phyloP scores from a whole-genome alignment of 495 filamentous ascomycete species.

The Penicillium cosmopolitanum region DNA sequence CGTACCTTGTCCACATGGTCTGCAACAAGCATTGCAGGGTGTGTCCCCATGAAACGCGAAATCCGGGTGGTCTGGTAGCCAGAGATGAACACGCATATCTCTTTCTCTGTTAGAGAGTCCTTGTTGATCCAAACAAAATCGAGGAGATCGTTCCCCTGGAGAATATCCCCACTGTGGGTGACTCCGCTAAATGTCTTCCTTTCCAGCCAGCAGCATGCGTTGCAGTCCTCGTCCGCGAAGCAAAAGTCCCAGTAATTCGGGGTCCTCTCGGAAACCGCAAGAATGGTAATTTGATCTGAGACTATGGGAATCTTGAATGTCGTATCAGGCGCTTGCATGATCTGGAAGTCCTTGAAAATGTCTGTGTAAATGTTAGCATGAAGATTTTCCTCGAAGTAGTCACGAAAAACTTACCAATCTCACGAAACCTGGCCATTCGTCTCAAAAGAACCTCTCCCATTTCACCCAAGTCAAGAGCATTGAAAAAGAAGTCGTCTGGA shows the following conservation, averaged over 20 bases:
- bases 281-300: slow-evolving; percentile 23
- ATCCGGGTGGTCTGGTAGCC: slow-evolving; percentile 23
- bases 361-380: slow-evolving; percentile 14
- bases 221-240: slow-evolving; percentile 25
- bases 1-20: slow-evolving; percentile 31
- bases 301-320: slow-evolving; percentile 31
- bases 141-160: slow-evolving; percentile 14
- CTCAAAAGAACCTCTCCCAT: slow-evolving; percentile 26
- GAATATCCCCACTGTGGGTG: slow-evolving; percentile 10
- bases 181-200: slow-evolving; percentile 20
- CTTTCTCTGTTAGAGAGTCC: slow-evolving; percentile 16
- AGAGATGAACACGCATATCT: slow-evolving; percentile 30
- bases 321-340: slow-evolving; percentile 27
- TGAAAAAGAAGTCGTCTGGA: slow-evolving; percentile 30
- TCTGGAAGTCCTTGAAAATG: slow-evolving; percentile 24
- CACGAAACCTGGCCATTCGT: slow-evolving; percentile 23
- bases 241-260: slow-evolving; percentile 35
- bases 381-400: not conserved
- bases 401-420: slow-evolving; percentile 20
- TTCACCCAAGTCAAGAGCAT: slow-evolving; percentile 31
- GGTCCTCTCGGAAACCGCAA: slow-evolving; percentile 25
- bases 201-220: slow-evolving; percentile 18
- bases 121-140: slow-evolving; percentile 23
- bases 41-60: slow-evolving; percentile 21
- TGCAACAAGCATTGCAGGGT: slow-evolving; percentile 31